Conservation (phyloP, 352 stramenopile species). For the Phytophthora brassicae region DNA sequence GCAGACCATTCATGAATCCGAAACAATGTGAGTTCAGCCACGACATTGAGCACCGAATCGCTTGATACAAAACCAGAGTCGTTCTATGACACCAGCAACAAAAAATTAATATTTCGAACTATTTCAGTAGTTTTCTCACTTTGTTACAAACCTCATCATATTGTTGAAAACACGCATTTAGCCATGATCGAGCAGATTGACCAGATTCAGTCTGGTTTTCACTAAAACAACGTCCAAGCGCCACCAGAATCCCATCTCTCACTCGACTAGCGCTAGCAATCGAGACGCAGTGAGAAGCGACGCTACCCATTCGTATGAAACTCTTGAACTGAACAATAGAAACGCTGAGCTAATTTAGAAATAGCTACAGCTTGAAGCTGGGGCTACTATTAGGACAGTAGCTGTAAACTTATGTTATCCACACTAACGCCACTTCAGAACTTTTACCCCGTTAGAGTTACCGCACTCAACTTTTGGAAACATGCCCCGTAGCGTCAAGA, state of each 20-base stretch:
- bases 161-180: slow-evolving; percentile 26
- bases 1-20: slow-evolving; percentile 36
- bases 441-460: not conserved
- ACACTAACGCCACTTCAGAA: not conserved
- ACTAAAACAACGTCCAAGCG: slow-evolving; percentile 23
- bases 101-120: not conserved
- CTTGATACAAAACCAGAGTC: slow-evolving; percentile 21
- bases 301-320: slow-evolving; percentile 39
- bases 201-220: not conserved
- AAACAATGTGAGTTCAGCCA: slow-evolving; percentile 30
- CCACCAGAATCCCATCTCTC: slow-evolving; percentile 41
- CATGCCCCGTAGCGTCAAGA: slow-evolving; percentile 39
- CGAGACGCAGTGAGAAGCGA: slow-evolving; percentile 31
- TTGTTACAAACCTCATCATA: slow-evolving; percentile 34
- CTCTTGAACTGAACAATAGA: no score
- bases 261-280: slow-evolving; percentile 27
- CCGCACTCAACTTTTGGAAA: not conserved
- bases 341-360: no score
- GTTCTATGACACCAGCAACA: slow-evolving; percentile 5
- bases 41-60: slow-evolving; percentile 36
- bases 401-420: not conserved
- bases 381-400: no score
- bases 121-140: not conserved
- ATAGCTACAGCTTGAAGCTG: no score
- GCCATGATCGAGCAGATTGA: slow-evolving; percentile 19